Evolutionary conservation across 2,329 filamentous ascomycete genomes (phyloP).

Genomic region (Plenodomus lindquistii): DNA sequence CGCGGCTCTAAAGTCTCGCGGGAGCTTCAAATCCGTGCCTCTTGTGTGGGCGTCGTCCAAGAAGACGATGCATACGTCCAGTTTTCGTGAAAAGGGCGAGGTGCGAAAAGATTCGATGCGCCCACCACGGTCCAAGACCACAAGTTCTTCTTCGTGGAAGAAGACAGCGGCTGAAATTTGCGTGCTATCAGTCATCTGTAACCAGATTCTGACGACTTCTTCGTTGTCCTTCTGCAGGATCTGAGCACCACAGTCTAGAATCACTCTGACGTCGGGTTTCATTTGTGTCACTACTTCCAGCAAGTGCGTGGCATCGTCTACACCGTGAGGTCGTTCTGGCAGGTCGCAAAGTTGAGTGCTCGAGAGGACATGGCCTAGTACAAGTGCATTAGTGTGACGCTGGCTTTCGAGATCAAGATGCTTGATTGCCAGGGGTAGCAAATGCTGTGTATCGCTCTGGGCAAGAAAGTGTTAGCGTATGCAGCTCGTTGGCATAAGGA

Average conservation of each 20-base stretch:
- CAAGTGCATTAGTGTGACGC: too few species aligned
- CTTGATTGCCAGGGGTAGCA: constrained; percentile 60
- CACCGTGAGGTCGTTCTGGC: too few species aligned
- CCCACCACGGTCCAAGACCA: constrained; percentile 55
- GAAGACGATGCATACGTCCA: constrained; percentile 65
- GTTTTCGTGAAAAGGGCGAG: constrained; percentile 60
- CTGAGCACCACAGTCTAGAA: constrained; percentile 72
- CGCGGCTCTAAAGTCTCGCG: constrained; percentile 60
- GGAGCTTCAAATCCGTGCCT: constrained; percentile 68
- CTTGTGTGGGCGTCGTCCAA: constrained; percentile 71
- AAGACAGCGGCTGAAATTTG: constrained; percentile 53
- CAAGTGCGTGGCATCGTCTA: too few species aligned
- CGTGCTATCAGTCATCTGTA: constrained; percentile 48
- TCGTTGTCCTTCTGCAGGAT: constrained; percentile 62
- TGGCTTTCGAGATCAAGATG: too few species aligned
- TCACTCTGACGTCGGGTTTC: constrained; percentile 54
- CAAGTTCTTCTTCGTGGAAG: constrained; percentile 60
- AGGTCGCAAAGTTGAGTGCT: too few species aligned
- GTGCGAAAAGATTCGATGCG: constrained; percentile 54
- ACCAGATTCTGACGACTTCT: constrained; percentile 55
- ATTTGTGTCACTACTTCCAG: too few species aligned
- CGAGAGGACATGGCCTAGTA: too few species aligned
- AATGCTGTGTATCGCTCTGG: constrained; percentile 60
- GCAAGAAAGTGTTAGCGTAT: too few species aligned
- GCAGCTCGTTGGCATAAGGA: too few species aligned